phyloP scores from a whole-genome alignment of 139 green algal species.

The Chlorella sp. region DNA sequence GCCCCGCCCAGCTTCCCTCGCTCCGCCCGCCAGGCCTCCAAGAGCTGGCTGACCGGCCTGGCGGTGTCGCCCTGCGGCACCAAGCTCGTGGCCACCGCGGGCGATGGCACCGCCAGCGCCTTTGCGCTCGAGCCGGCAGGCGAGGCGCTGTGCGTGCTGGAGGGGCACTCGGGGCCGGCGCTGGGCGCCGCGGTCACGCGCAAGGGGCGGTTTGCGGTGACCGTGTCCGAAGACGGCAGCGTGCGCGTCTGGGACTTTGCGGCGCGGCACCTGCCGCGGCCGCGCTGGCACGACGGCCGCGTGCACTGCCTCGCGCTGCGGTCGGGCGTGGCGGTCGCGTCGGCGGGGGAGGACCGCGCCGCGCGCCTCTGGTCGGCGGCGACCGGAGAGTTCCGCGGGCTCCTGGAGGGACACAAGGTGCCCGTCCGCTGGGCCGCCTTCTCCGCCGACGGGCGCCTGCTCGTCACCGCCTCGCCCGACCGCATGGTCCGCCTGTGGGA shows the following conservation, averaged over 20 bases:
- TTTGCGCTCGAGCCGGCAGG: constrained; percentile 38
- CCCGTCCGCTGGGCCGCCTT: constrained; percentile 45
- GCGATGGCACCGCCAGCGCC: constrained; percentile 36
- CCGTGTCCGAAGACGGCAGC: constrained; percentile 45
- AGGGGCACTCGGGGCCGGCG: constrained; percentile 70
- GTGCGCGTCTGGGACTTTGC: constrained; percentile 56
- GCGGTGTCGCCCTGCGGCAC: constrained; percentile 41
- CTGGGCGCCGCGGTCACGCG: constrained; percentile 58
- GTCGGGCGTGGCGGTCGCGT: constrained; percentile 4
- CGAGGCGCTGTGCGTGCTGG: constrained; percentile 46
- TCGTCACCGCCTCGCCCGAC: constrained; percentile 52
- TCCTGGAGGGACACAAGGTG: constrained; percentile 37
- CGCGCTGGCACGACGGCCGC: constrained; percentile 28
- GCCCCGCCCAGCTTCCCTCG: not conserved
- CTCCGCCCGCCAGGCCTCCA: constrained; percentile 48
- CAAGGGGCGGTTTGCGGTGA: constrained; percentile 55
- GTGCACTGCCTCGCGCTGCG: constrained; percentile 16
- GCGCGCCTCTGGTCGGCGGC: constrained; percentile 46
- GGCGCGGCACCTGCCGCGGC: constrained; percentile 13
- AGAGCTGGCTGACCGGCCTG: constrained; percentile 64
- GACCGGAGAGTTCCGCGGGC: constrained; percentile 28
- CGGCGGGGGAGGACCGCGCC: constrained; percentile 24
- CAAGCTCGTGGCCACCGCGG: constrained; percentile 49
- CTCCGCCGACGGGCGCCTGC: constrained; percentile 30
- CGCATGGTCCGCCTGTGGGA: constrained; percentile 47